Conservation (phyloP, 257 asterid genomes). For the Petunia axillaris region DNA sequence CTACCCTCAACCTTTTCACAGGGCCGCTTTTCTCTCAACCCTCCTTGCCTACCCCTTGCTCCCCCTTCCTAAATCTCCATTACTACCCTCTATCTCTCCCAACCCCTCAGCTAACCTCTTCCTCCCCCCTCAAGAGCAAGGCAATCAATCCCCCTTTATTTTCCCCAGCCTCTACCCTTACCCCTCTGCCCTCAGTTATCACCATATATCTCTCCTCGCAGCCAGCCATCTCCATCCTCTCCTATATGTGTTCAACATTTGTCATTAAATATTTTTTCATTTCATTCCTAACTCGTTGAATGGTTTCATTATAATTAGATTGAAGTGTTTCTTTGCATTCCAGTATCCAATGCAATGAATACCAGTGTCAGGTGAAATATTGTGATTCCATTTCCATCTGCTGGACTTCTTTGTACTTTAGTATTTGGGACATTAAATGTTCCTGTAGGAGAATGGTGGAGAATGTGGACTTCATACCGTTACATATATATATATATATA, state of each 20-base stretch:
- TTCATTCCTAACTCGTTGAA: background rate
- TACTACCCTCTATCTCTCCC: background rate
- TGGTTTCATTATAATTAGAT: background rate
- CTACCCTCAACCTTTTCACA: background rate
- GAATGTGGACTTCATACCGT: background rate
- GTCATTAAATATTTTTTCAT: background rate
- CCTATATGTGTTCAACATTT: slow-evolving; percentile 1
- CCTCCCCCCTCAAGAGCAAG: background rate
- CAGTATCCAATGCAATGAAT: background rate
- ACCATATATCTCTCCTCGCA: background rate
- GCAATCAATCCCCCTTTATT: background rate
- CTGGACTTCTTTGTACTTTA: background rate
- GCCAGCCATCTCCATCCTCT: background rate
- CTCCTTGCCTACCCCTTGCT: background rate
- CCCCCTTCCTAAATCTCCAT: background rate
- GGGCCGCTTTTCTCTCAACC: background rate
- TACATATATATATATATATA: too few relatives aligned
- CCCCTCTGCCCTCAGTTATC: background rate
- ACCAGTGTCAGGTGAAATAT: background rate
- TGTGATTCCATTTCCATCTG: background rate
- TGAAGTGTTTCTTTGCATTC: background rate
- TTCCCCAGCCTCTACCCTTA: background rate
- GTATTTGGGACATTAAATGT: background rate
- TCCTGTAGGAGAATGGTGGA: background rate
- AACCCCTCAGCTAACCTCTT: background rate